Percentiles rank a stretch among this genome's conserved stretches.
Evolutionary conservation across 768 basidiomycete species (phyloP).

Genomic region (Phanerodontia chrysosporium): DNA sequence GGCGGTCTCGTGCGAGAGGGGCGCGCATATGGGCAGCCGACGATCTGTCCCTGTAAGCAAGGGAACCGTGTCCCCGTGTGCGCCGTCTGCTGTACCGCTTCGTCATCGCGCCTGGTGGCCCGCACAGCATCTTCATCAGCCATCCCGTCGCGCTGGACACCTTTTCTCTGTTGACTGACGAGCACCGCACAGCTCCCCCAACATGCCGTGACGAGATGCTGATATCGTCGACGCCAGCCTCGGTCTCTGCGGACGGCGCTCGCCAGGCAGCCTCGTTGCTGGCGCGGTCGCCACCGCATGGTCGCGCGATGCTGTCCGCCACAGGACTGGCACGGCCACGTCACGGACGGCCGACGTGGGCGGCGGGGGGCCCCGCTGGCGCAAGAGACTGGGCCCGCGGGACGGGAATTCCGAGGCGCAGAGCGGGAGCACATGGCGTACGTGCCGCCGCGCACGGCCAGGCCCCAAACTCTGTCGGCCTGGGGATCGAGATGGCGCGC

Average conservation of each 20-base stretch:
- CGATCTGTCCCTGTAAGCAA: neutral
- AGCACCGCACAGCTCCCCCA: no score
- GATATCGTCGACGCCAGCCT: no score
- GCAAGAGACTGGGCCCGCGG: neutral
- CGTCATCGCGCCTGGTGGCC: neutral
- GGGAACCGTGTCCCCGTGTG: neutral
- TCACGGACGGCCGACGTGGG: no score
- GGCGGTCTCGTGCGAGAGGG: neutral
- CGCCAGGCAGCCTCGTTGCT: no score
- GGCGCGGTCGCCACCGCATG: neutral
- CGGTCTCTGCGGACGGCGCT: no score
- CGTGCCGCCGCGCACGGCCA: neutral
- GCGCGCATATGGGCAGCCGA: neutral
- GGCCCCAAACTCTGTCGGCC: neutral
- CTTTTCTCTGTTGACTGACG: neutral
- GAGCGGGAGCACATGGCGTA: neutral
- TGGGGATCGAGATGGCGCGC: no score
- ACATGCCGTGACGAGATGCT: neutral
- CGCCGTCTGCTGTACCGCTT: neutral
- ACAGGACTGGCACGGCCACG: no score
- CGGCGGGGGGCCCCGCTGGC: no score
- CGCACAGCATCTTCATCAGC: constrained; percentile 5
- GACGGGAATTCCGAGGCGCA: neutral
- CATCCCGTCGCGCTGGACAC: neutral
- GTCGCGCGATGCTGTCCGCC: no score